Percentiles rank a stretch among this genome's conserved stretches.
Evolutionary conservation across 371 early-diverging fungal genomes (phyloP).

Genomic region (Apophysomyces variabilis): DNA sequence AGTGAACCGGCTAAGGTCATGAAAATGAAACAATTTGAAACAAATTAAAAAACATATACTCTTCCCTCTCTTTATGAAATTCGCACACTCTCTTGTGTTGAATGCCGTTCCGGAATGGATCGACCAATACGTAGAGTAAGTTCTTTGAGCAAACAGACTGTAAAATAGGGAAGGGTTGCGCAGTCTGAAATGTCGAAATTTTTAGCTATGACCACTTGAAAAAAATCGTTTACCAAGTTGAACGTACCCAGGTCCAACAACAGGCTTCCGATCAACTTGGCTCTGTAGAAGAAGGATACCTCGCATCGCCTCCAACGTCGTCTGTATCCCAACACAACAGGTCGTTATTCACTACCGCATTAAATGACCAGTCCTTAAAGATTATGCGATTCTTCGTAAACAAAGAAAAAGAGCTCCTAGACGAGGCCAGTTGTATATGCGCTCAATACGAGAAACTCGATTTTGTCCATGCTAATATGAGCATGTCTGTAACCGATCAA

Average conservation of each 20-base stretch:
- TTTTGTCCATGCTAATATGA: neutral
- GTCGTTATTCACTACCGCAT: slow-evolving; percentile 14
- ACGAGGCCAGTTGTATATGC: slow-evolving; percentile 15
- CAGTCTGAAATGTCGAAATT: neutral
- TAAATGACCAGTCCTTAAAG: slow-evolving; percentile 26
- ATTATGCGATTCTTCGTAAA: slow-evolving; percentile 19
- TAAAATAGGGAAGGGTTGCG: neutral
- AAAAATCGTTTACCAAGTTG: slow-evolving; percentile 24
- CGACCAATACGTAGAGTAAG: slow-evolving; percentile 29
- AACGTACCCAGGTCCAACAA: slow-evolving; percentile 20
- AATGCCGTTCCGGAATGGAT: slow-evolving; percentile 32
- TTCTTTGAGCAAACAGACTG: neutral
- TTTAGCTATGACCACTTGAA: slow-evolving; percentile 26
- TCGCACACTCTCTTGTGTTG: slow-evolving; percentile 26
- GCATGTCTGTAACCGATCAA: neutral
- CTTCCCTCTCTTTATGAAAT: slow-evolving; percentile 19
- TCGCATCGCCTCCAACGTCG: neutral
- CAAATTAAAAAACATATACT: neutral
- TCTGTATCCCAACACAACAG: neutral
- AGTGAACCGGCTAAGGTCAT: neutral
- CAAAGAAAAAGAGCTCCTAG: slow-evolving; percentile 12
- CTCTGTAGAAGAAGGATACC: neutral
- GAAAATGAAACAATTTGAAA: slow-evolving; percentile 1
- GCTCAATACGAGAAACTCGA: neutral
- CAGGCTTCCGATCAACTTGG: neutral